phyloP scores from a whole-genome alignment of 192 early-diverging fungal species.

The Backusella tarrabulga region DNA sequence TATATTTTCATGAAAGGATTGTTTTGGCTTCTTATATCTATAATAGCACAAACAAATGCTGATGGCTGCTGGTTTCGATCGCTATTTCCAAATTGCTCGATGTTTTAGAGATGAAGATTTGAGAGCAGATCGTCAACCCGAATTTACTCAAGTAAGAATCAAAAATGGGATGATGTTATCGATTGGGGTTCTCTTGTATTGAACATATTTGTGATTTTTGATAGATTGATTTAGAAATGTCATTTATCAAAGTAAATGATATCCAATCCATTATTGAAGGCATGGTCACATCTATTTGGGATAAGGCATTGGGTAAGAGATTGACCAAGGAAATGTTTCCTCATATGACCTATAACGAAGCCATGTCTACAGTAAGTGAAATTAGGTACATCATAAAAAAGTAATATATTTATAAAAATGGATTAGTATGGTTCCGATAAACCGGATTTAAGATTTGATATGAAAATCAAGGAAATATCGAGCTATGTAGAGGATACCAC shows the following conservation, averaged over 20 bases:
- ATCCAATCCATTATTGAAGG: constrained; percentile 75
- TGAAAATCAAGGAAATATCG: constrained; percentile 54
- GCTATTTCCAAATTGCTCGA: constrained; percentile 90
- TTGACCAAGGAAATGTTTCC: constrained; percentile 57
- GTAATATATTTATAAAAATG: constrained; percentile 14
- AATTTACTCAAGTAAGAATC: constrained; percentile 82
- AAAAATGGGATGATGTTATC: not conserved
- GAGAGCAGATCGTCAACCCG: constrained; percentile 87
- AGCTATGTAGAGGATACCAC: constrained; percentile 28
- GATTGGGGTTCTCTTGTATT: not conserved
- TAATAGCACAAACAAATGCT: constrained; percentile 72
- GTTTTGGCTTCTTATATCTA: not conserved
- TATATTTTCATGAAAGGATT: not conserved
- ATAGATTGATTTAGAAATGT: constrained; percentile 89
- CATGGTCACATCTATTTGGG: constrained; percentile 67
- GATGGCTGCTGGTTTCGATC: constrained; percentile 87
- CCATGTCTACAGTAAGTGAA: constrained; percentile 60
- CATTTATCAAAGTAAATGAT: constrained; percentile 71
- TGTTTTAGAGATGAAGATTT: constrained; percentile 92
- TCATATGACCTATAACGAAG: constrained; percentile 77
- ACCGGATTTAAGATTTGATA: constrained; percentile 80
- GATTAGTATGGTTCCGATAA: constrained; percentile 82
- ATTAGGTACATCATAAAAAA: not conserved
- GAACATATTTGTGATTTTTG: not conserved
- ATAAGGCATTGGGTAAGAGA: constrained; percentile 48